Evolutionary conservation across 1,139 yeast genomes (phyloP).

Genomic region (Geotrichum citri-aurantii): DNA sequence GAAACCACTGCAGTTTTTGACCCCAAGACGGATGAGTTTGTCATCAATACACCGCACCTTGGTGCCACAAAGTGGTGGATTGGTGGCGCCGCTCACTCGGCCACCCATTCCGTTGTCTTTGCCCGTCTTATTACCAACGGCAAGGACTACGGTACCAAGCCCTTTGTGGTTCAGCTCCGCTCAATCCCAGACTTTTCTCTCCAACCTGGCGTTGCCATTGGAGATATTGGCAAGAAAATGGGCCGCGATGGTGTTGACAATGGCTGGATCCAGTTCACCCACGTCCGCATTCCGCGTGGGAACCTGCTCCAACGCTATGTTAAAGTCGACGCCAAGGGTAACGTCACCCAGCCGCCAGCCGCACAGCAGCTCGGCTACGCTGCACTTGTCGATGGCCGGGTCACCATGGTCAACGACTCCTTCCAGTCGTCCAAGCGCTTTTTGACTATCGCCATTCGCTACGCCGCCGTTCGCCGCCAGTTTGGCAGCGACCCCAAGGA

Average conservation of each 20-base stretch:
- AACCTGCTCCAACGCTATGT: slow-evolving; percentile 75
- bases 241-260: slow-evolving; percentile 73
- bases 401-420: slow-evolving; percentile 77
- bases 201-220: slow-evolving; percentile 72
- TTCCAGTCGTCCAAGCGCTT: slow-evolving; percentile 71
- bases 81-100: slow-evolving; percentile 92
- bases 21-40: slow-evolving; percentile 54
- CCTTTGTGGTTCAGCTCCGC: slow-evolving; percentile 84
- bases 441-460: slow-evolving; percentile 75
- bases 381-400: slow-evolving; percentile 81
- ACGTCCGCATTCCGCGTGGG: slow-evolving; percentile 73
- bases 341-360: slow-evolving; percentile 58
- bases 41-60: slow-evolving; percentile 75
- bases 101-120: slow-evolving; percentile 72
- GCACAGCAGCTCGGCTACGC: slow-evolving; percentile 85
- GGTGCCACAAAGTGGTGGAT: slow-evolving; percentile 98
- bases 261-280: slow-evolving; percentile 87
- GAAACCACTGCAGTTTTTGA: slow-evolving; percentile 84
- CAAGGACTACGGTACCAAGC: slow-evolving; percentile 81
- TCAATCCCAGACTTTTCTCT: slow-evolving; percentile 58
- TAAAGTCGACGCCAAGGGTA: slow-evolving; percentile 59
- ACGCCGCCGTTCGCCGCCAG: slow-evolving; percentile 83
- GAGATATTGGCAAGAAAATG: slow-evolving; percentile 90
- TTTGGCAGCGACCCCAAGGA: slow-evolving; percentile 48
- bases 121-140: slow-evolving; percentile 77